phyloP scores from a whole-genome alignment of 2,329 filamentous ascomycete genomes.

The Thelonectria blattea region DNA sequence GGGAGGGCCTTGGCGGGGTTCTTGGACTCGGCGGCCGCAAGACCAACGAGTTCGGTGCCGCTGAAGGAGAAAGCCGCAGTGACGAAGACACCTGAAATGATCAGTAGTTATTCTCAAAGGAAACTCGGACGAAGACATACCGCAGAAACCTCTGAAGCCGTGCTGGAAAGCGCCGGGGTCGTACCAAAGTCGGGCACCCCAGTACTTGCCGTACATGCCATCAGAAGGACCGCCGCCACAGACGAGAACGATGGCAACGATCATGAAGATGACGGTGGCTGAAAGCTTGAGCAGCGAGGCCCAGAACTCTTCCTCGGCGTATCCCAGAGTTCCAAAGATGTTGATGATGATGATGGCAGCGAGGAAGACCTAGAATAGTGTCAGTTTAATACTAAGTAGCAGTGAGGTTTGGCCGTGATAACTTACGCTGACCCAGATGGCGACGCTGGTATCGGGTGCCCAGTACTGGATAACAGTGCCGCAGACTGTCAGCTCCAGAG shows the following conservation, averaged over 20 bases:
- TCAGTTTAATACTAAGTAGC: background rate
- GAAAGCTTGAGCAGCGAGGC: constrained; percentile 62
- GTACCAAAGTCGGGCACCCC: constrained; percentile 57
- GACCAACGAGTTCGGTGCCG: constrained; percentile 76
- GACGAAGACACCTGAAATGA: constrained; percentile 48
- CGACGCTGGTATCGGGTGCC: constrained; percentile 50
- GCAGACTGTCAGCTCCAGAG: constrained; percentile 57
- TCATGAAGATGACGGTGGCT: constrained; percentile 68
- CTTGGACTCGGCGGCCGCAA: constrained; percentile 73
- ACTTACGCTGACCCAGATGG: constrained; percentile 58
- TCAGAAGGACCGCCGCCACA: constrained; percentile 63
- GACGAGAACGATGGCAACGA: constrained; percentile 64
- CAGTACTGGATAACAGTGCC: constrained; percentile 56
- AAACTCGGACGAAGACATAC: constrained; percentile 55
- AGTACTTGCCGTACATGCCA: constrained; percentile 53
- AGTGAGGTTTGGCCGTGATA: accelerated
- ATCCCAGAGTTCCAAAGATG: constrained; percentile 61
- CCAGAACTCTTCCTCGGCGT: constrained; percentile 66
- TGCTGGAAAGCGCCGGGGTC: constrained; percentile 67
- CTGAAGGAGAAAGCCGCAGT: constrained; percentile 76
- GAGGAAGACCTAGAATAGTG: constrained; percentile 53
- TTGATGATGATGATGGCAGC: constrained; percentile 59
- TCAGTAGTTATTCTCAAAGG: background rate
- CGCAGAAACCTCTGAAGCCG: constrained; percentile 77
- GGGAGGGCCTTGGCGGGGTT: constrained; percentile 78